Base-by-base conservation (phyloP, 2,329 filamentous ascomycete genomes). In the Mycosphaerella sp. region DNA sequence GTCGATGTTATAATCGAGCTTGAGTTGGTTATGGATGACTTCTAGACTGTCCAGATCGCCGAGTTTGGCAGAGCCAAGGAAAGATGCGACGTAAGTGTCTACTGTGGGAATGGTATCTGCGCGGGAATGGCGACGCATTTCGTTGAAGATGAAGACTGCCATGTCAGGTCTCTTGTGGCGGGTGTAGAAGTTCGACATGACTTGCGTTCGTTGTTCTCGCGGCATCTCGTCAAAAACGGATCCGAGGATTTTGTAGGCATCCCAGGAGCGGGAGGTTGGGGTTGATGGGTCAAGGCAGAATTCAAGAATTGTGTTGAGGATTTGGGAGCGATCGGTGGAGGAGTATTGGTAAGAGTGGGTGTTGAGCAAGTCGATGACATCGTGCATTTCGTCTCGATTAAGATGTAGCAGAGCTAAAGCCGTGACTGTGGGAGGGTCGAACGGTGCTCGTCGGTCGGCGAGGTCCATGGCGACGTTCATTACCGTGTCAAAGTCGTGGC, bases 21-120 rank as follows among this genome's bases (percentile, higher is more conserved):
- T 97, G 59, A 96, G 77, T 81, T 95, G 91, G 66, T 96, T 95
- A 72, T 95, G 86, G 2, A 95, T 80, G 55, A 86, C 80, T 52
- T 82, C 80, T 16, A 96, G 72, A 37, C 82, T 82, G 50, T 87
- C 82, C 1, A 66, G 45, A 41, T 70, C 67, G 28, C 56, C 55
- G 3, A 65, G 47, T 41, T 58, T 59, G 5, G 64, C 65, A 18
- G 95, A 79, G 2, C 89, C 87, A 53, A 87, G 80, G 51, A 97
- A 85, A 55, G 84, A 90, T 30, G 77, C 72, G 3, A 87, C 78
- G 65, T 98, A 98, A 4, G 86, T 86, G 40, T 87, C 82, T 8
- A 79, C 70, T 2, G 76, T 84, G 0, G 93, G 89, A 0, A 85
- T 80, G 17, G 81, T 79, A 1, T 73, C 71, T 2, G 72, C 71